These are phyloP conservation scores for Silybum marianum DNA, from an alignment of 129 eudicot genomes.

Conservation along the genomic window DNA sequence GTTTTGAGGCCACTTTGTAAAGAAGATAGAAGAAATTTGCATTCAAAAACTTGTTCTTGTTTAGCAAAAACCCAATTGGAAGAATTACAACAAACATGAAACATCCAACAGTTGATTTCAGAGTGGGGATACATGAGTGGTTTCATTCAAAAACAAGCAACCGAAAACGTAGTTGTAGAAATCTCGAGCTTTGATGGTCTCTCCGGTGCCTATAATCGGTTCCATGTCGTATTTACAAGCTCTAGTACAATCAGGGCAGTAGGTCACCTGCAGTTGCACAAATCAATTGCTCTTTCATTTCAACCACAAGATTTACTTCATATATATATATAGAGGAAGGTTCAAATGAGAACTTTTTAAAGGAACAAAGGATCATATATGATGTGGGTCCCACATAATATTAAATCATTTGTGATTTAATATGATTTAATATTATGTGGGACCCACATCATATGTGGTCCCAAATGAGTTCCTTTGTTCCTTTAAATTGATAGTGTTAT, in stretches of 20 bases:
- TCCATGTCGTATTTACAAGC: slow-evolving; percentile 82
- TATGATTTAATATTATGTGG: no score
- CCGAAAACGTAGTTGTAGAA: slow-evolving; percentile 82
- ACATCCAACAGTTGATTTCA: slow-evolving; percentile 30
- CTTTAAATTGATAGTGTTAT: no score
- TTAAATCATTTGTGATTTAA: no score
- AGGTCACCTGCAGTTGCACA: slow-evolving; percentile 68
- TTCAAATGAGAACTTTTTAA: no score
- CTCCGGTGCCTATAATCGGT: slow-evolving; percentile 53
- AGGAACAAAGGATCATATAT: no score
- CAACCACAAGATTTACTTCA: background rate
- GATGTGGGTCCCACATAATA: no score
- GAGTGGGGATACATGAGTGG: slow-evolving; percentile 59
- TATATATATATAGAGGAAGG: background rate
- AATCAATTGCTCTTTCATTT: background rate
- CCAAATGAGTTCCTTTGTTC: no score
- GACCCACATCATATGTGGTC: no score
- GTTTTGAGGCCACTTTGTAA: background rate
- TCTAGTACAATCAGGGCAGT: slow-evolving; percentile 91
- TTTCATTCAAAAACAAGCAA: slow-evolving; percentile 79
- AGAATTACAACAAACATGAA: slow-evolving; percentile 12
- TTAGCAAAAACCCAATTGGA: background rate
- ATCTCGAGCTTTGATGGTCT: slow-evolving; percentile 56
- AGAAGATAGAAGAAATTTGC: background rate
- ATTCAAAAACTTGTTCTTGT: slow-evolving; percentile 17